Percentiles rank a stretch among this genome's conserved stretches.
These are phyloP conservation scores for Begonia masoniana DNA, from an alignment of 306 rosid species.

Conservation along the genomic window DNA sequence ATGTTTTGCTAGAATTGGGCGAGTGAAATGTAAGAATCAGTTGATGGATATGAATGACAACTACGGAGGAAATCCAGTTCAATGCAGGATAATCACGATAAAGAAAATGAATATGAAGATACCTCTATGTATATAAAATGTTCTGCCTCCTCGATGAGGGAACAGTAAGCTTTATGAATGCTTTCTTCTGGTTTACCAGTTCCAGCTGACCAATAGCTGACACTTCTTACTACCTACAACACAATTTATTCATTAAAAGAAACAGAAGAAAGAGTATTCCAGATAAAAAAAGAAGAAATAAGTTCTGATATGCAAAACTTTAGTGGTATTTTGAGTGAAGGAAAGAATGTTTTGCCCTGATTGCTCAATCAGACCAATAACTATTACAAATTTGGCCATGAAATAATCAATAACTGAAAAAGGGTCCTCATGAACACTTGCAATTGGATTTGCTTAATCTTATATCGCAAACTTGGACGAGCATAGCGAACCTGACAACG, in stretches of 20 bases:
- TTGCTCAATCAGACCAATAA: too few relatives aligned
- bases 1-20: too few relatives aligned
- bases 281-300: neutral
- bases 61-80: neutral
- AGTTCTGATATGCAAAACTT: neutral
- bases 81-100: neutral
- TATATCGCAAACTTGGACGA: neutral
- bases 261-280: neutral
- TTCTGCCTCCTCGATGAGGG: slow-evolving; percentile 30
- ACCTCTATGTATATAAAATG: slow-evolving; percentile 41
- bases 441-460: too few relatives aligned
- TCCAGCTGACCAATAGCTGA: slow-evolving; percentile 45
- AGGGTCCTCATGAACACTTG: too few relatives aligned
- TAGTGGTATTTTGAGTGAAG: neutral
- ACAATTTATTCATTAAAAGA: neutral
- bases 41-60: neutral
- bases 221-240: slow-evolving; percentile 30
- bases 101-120: slow-evolving; percentile 14
- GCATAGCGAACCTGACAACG: slow-evolving; percentile 25
- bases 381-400: too few relatives aligned
- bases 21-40: neutral
- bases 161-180: slow-evolving; percentile 32
- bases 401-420: too few relatives aligned
- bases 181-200: slow-evolving; percentile 38
- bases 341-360: too few relatives aligned